A percentile compares a stretch with the other conserved stretches of the same genome.
Evolutionary conservation across 768 basidiomycete genomes (phyloP).

Genomic region (Termitomyces bulborhizus): DNA sequence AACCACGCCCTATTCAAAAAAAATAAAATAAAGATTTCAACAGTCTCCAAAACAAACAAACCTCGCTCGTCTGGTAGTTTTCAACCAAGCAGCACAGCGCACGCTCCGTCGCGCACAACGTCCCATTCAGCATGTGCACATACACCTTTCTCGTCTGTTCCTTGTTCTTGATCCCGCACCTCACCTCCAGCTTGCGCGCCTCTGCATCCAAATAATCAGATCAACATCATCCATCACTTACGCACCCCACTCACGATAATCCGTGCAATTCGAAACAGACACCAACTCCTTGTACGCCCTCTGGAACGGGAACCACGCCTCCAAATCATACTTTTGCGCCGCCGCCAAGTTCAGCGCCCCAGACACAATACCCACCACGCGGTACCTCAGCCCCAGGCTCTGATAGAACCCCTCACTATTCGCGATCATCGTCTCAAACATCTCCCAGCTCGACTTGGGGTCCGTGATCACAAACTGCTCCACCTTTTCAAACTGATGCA

Average conservation of each 20-base stretch:
- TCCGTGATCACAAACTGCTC: slow-evolving; percentile 96
- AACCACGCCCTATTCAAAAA: slow-evolving; percentile 29
- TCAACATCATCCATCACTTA: slow-evolving; percentile 35
- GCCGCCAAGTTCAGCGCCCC: slow-evolving; percentile 97
- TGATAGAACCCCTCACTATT: slow-evolving; percentile 95
- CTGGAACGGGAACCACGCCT: slow-evolving; percentile 99
- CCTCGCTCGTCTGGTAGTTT: slow-evolving; percentile 83
- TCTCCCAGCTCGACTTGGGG: slow-evolving; percentile 90
- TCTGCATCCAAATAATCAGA: slow-evolving; percentile 39
- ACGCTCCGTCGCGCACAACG: slow-evolving; percentile 94
- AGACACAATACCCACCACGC: slow-evolving; percentile 91
- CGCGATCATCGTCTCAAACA: slow-evolving; percentile 86
- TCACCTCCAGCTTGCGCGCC: slow-evolving; percentile 86
- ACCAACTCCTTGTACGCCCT: slow-evolving; percentile 95
- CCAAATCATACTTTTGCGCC: slow-evolving; percentile 94
- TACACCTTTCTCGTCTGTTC: slow-evolving; percentile 90
- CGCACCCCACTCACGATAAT: slow-evolving; percentile 85
- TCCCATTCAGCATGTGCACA: slow-evolving; percentile 99
- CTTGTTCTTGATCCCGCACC: slow-evolving; percentile 86
- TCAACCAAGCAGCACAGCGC: slow-evolving; percentile 97
- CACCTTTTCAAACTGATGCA: slow-evolving; percentile 99
- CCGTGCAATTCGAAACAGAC: slow-evolving; percentile 97
- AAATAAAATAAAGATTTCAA: no score
- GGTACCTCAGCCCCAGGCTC: slow-evolving; percentile 88
- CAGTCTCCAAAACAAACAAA: no score